Percentiles rank a stretch among this genome's conserved stretches.
Evolutionary conservation across 306 rosid species (phyloP).

Genomic region (Vigna radiata): DNA sequence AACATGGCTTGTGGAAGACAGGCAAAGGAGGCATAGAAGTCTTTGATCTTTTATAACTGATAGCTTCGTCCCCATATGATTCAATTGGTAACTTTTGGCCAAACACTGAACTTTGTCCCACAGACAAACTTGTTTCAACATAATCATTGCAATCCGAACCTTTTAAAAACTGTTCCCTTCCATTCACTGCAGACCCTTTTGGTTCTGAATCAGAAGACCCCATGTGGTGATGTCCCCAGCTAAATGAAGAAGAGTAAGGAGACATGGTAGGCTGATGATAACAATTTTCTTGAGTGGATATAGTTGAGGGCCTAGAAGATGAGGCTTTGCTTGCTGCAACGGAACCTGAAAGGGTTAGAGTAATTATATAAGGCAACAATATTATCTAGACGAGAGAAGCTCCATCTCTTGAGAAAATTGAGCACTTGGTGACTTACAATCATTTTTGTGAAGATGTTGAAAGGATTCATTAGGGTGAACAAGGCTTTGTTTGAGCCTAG

Average conservation of each 20-base stretch:
- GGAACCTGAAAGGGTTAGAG: constrained; percentile 23
- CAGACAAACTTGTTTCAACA: constrained; percentile 66
- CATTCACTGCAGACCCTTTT: constrained; percentile 33
- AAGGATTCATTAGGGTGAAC: constrained; percentile 32
- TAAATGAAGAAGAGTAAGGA: constrained; percentile 37
- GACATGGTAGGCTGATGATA: constrained; percentile 39
- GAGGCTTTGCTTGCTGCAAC: constrained; percentile 35
- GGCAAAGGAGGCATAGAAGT: constrained; percentile 44
- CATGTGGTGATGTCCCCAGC: constrained; percentile 37
- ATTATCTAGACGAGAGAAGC: neutral
- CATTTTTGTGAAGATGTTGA: constrained; percentile 32
- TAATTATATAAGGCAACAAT: neutral
- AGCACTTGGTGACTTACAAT: constrained; percentile 42
- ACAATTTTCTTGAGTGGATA: constrained; percentile 37
- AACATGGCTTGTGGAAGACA: constrained; percentile 53
- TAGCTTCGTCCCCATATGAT: constrained; percentile 46
- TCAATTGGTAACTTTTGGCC: constrained; percentile 46
- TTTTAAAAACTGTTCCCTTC: constrained; percentile 37
- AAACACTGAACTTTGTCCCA: constrained; percentile 57
- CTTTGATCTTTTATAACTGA: constrained; percentile 56
- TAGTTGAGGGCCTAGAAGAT: constrained; percentile 38
- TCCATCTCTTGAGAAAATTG: constrained; percentile 33
- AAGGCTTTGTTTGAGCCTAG: constrained; percentile 68
- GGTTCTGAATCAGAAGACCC: constrained; percentile 40
- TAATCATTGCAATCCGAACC: constrained; percentile 33